phyloP scores from a whole-genome alignment of 1,139 yeast species.

The Geotrichum bryndzae region DNA sequence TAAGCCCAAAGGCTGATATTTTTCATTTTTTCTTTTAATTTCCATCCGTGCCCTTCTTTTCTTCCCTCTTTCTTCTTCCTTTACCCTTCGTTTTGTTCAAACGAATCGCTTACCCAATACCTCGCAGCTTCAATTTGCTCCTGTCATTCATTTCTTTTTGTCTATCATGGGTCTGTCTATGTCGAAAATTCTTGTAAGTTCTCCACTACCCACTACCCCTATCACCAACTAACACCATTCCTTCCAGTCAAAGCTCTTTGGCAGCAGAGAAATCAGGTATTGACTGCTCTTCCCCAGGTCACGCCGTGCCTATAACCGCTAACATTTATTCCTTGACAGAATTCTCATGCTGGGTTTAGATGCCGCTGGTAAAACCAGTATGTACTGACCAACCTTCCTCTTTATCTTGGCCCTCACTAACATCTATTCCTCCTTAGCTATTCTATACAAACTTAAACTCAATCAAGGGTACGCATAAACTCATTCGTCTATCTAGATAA shows the following conservation, averaged over 20 bases:
- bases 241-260: slow-evolving; percentile 42
- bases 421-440: slow-evolving; percentile 34
- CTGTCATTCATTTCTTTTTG: neutral
- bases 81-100: neutral
- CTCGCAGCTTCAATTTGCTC: neutral
- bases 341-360: slow-evolving; percentile 89
- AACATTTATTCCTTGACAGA: slow-evolving; percentile 32
- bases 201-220: neutral
- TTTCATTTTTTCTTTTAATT: neutral
- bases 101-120: neutral
- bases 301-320: neutral
- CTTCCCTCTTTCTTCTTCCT: neutral
- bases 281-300: neutral
- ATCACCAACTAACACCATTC: neutral
- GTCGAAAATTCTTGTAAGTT: slow-evolving; percentile 41
- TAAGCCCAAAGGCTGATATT: neutral
- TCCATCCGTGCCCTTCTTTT: neutral
- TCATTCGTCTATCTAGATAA: neutral
- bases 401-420: neutral
- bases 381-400: slow-evolving; percentile 22
- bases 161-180: slow-evolving; percentile 44
- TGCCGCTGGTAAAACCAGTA: slow-evolving; percentile 85
- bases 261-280: slow-evolving; percentile 38
- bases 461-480: slow-evolving; percentile 47
- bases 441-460: slow-evolving; percentile 63